phyloP scores from a whole-genome alignment of 2,329 filamentous ascomycete genomes.

The Hypoxylon sp. region DNA sequence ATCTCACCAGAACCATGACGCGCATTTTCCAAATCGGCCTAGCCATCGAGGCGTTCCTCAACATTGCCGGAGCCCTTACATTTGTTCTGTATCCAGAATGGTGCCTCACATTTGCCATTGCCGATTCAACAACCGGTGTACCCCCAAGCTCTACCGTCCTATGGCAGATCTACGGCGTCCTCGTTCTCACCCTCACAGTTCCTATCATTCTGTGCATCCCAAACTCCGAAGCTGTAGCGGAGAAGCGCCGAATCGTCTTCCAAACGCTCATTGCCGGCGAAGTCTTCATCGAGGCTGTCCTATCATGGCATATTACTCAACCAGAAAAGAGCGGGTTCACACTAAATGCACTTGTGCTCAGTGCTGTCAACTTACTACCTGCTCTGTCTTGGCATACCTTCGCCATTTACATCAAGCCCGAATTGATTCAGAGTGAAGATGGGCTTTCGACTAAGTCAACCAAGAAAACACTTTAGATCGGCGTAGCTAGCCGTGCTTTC shows the following conservation, averaged over 20 bases:
- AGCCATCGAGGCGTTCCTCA: slow-evolving; percentile 44
- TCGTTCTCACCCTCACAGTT: slow-evolving; percentile 45
- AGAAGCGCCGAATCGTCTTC: slow-evolving; percentile 43
- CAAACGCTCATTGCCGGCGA: slow-evolving; percentile 46
- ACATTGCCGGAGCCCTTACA: slow-evolving; percentile 38
- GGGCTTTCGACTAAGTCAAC: slow-evolving; percentile 4
- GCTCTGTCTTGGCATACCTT: slow-evolving; percentile 43
- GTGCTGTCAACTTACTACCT: slow-evolving; percentile 30
- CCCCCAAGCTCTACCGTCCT: slow-evolving; percentile 42
- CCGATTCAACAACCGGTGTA: slow-evolving; percentile 23
- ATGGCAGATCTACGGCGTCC: slow-evolving; percentile 46
- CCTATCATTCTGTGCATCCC: slow-evolving; percentile 43
- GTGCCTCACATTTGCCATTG: slow-evolving; percentile 43
- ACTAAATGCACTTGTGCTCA: slow-evolving; percentile 30
- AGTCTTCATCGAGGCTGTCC: slow-evolving; percentile 37
- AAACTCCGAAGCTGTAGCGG: slow-evolving; percentile 34
- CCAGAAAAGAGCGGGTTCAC: slow-evolving; percentile 37
- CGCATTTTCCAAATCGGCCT: slow-evolving; percentile 41
- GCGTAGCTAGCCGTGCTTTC: not conserved
- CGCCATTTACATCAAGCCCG: slow-evolving; percentile 36
- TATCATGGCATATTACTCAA: slow-evolving; percentile 31
- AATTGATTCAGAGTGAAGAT: slow-evolving; percentile 24
- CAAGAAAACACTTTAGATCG: slow-evolving; percentile 33
- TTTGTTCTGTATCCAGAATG: slow-evolving; percentile 44
- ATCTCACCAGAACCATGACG: slow-evolving; percentile 31